These are phyloP conservation scores for Xylaria sp. DNA, from an alignment of 2,329 filamentous ascomycete genomes.

Conservation along the genomic window DNA sequence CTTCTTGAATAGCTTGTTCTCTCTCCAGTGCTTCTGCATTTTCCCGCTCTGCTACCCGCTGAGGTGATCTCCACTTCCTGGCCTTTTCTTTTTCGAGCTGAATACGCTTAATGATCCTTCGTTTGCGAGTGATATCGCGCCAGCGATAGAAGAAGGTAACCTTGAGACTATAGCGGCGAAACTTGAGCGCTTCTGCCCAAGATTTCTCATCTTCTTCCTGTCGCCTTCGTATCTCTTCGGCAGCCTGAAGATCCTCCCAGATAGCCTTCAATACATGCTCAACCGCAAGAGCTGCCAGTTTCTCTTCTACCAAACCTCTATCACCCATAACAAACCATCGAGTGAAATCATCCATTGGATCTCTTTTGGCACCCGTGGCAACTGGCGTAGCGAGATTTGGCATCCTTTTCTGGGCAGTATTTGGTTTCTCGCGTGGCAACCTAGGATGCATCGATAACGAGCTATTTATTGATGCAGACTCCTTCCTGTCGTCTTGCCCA, in stretches of 20 bases:
- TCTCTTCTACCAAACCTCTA: slow-evolving; percentile 61
- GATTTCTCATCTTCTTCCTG: slow-evolving; percentile 62
- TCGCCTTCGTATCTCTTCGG: slow-evolving; percentile 56
- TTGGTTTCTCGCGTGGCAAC: background rate
- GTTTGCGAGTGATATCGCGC: slow-evolving; percentile 61
- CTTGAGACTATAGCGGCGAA: slow-evolving; percentile 60
- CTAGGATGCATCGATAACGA: background rate
- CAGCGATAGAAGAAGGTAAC: slow-evolving; percentile 69
- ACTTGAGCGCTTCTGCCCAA: slow-evolving; percentile 61
- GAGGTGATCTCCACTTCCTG: slow-evolving; percentile 55
- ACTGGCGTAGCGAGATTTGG: background rate
- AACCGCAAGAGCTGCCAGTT: slow-evolving; percentile 59
- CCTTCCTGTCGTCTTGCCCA: background rate
- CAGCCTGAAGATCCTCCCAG: slow-evolving; percentile 55
- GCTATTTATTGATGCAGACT: background rate
- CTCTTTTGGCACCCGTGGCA: slow-evolving; percentile 45
- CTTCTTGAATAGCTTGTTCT: slow-evolving; percentile 40
- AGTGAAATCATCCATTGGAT: slow-evolving; percentile 62
- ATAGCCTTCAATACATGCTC: slow-evolving; percentile 57
- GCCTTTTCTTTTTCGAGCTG: slow-evolving; percentile 63
- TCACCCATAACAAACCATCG: slow-evolving; percentile 68
- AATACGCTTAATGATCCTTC: slow-evolving; percentile 62
- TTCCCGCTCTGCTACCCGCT: slow-evolving; percentile 46
- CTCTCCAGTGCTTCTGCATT: slow-evolving; percentile 39
- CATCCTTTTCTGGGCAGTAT: background rate